phyloP scores from a whole-genome alignment of 106 monocot genomes.

The Amphibolis antarctica region DNA sequence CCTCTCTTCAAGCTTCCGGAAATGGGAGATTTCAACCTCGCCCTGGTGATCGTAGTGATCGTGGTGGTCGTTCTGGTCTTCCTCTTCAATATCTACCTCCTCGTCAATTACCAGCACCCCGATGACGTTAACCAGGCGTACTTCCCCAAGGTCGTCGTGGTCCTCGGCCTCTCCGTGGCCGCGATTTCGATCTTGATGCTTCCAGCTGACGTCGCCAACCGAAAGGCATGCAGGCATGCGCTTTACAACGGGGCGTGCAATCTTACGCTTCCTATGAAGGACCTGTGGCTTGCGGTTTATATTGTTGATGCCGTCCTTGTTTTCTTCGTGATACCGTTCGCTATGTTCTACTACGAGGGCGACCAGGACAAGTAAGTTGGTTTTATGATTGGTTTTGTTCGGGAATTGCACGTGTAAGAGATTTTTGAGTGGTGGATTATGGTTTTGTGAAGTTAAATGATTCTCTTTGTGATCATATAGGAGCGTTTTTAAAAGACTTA shows the following conservation, averaged over 20 bases:
- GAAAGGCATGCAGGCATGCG: constrained; percentile 61
- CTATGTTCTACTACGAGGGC: constrained; percentile 98
- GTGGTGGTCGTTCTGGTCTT: constrained; percentile 70
- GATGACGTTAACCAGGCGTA: constrained; percentile 94
- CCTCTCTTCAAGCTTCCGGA: neutral
- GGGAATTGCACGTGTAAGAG: neutral
- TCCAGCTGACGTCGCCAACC: constrained; percentile 90
- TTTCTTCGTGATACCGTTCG: constrained; percentile 86
- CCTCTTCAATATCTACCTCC: constrained; percentile 73
- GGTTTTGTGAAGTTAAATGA: neutral
- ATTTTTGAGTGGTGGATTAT: neutral
- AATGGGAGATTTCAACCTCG: constrained; percentile 97
- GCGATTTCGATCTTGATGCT: constrained; percentile 97
- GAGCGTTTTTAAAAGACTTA: constrained; percentile 66
- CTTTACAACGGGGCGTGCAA: constrained; percentile 79
- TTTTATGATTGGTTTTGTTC: neutral
- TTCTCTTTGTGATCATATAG: constrained; percentile 19
- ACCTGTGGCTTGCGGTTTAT: constrained; percentile 85
- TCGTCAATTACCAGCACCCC: constrained; percentile 94
- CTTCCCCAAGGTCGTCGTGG: constrained; percentile 85
- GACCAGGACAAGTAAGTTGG: constrained; percentile 83
- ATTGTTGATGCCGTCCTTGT: constrained; percentile 75
- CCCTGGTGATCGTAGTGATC: constrained; percentile 76
- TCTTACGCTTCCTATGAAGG: constrained; percentile 89
- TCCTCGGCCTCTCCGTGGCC: constrained; percentile 75